Evolutionary conservation across 1,284 basidiomycete genomes (phyloP).

Genomic region (Trametes hirsuta): DNA sequence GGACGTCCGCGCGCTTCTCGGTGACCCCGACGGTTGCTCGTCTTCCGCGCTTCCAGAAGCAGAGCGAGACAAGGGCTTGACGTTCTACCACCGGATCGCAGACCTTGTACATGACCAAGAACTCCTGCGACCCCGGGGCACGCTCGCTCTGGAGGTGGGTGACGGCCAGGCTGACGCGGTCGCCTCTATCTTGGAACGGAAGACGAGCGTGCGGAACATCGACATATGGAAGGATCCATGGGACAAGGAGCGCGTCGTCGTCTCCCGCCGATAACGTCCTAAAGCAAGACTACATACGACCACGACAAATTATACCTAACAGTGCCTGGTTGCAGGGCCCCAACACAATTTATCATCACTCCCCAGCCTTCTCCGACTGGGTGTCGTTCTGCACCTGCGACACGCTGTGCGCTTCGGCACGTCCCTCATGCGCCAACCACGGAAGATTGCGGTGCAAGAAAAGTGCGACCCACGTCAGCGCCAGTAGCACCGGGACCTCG

Average conservation of each 20-base stretch:
- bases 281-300: too few relatives aligned
- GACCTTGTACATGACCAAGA: slow-evolving; percentile 51
- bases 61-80: slow-evolving; percentile 58
- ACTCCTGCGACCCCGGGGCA: slow-evolving; percentile 50
- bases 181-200: slow-evolving; percentile 53
- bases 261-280: slow-evolving; percentile 38
- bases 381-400: too few relatives aligned
- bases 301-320: too few relatives aligned
- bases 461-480: slow-evolving; percentile 73
- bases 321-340: too few relatives aligned
- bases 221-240: slow-evolving; percentile 82
- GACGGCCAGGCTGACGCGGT: slow-evolving; percentile 71
- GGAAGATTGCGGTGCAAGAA: slow-evolving; percentile 49
- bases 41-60: slow-evolving; percentile 8
- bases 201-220: slow-evolving; percentile 46
- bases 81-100: slow-evolving; percentile 80
- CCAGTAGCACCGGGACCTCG: slow-evolving; percentile 78
- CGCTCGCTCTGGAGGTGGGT: slow-evolving; percentile 83
- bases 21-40: slow-evolving; percentile 45
- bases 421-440: slow-evolving; percentile 40
- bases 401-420: too few relatives aligned
- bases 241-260: slow-evolving; percentile 66
- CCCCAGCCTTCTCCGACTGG: too few relatives aligned
- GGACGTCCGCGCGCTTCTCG: slow-evolving; percentile 80
- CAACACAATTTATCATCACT: too few relatives aligned